Evolutionary conservation across 768 basidiomycete species (phyloP).

Genomic region (Lactifluus hygrophoroides): DNA sequence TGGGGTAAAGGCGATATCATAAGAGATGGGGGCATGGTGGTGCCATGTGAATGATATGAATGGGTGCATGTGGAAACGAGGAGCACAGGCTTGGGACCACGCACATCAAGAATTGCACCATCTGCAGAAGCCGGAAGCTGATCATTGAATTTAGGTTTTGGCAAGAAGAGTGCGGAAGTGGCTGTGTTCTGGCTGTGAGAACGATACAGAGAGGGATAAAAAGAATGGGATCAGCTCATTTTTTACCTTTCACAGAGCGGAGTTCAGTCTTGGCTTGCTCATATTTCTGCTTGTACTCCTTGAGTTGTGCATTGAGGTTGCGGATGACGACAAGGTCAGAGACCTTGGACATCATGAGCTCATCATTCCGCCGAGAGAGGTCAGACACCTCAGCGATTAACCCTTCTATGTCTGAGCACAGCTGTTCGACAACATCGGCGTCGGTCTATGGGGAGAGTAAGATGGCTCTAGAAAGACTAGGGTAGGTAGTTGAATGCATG

Average conservation of each 20-base stretch:
- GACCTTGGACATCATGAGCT: slow-evolving; percentile 82
- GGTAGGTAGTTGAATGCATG: slow-evolving; percentile 23
- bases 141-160: slow-evolving; percentile 75
- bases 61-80: slow-evolving; percentile 51
- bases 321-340: slow-evolving; percentile 66
- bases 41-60: slow-evolving; percentile 48
- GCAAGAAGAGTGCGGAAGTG: slow-evolving; percentile 86
- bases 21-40: slow-evolving; percentile 53
- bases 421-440: slow-evolving; percentile 62
- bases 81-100: slow-evolving; percentile 33
- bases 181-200: slow-evolving; percentile 39
- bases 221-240: background rate
- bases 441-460: slow-evolving; percentile 38
- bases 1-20: slow-evolving; percentile 49
- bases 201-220: background rate
- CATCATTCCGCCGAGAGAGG: slow-evolving; percentile 80
- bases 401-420: slow-evolving; percentile 74
- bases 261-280: slow-evolving; percentile 94
- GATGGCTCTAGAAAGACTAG: background rate
- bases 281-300: slow-evolving; percentile 92
- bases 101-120: slow-evolving; percentile 83
- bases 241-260: slow-evolving; percentile 85
- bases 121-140: slow-evolving; percentile 81
- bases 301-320: slow-evolving; percentile 71
- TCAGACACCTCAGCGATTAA: slow-evolving; percentile 73